Percentiles rank a stretch among this genome's conserved stretches.
Evolutionary conservation across 176 grass and related monocot genomes (phyloP).

Genomic region (Lolium perenne): DNA sequence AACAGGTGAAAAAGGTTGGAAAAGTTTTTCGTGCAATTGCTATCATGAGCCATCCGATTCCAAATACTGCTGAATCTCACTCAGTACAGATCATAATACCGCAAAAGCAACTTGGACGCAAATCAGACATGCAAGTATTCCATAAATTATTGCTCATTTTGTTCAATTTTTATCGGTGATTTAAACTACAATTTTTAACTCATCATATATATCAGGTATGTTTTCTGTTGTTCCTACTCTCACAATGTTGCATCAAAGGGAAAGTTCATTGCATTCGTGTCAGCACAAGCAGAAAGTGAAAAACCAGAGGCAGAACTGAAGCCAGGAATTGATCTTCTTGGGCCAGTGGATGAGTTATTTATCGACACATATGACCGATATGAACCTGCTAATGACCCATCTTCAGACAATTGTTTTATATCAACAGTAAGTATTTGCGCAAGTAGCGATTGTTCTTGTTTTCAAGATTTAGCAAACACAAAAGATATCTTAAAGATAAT

Average conservation of each 20-base stretch:
- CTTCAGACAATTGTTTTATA: slow-evolving; percentile 86
- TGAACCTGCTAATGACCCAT: slow-evolving; percentile 72
- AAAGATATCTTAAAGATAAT: background rate
- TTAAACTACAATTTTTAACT: background rate
- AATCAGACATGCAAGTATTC: slow-evolving; percentile 87
- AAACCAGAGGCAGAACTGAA: slow-evolving; percentile 72
- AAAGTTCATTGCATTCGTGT: slow-evolving; percentile 91
- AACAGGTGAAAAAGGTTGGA: slow-evolving; percentile 77
- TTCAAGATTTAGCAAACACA: background rate
- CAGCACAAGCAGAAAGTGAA: slow-evolving; percentile 89
- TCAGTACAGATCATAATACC: slow-evolving; percentile 94
- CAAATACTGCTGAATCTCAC: slow-evolving; percentile 87
- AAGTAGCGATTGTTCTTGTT: background rate
- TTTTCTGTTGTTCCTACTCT: slow-evolving; percentile 92
- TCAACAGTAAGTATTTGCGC: slow-evolving; percentile 66
- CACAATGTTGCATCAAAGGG: slow-evolving; percentile 96
- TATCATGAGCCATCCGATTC: slow-evolving; percentile 97
- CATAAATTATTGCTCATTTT: slow-evolving; percentile 5
- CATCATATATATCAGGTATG: slow-evolving; percentile 63
- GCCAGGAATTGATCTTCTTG: slow-evolving; percentile 84
- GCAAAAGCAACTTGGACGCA: slow-evolving; percentile 93
- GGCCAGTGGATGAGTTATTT: slow-evolving; percentile 79
- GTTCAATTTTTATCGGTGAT: background rate
- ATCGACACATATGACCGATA: slow-evolving; percentile 85
- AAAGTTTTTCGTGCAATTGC: slow-evolving; percentile 90